phyloP scores from a whole-genome alignment of 1,284 basidiomycete species.

The Xerocomus nothofagi region DNA sequence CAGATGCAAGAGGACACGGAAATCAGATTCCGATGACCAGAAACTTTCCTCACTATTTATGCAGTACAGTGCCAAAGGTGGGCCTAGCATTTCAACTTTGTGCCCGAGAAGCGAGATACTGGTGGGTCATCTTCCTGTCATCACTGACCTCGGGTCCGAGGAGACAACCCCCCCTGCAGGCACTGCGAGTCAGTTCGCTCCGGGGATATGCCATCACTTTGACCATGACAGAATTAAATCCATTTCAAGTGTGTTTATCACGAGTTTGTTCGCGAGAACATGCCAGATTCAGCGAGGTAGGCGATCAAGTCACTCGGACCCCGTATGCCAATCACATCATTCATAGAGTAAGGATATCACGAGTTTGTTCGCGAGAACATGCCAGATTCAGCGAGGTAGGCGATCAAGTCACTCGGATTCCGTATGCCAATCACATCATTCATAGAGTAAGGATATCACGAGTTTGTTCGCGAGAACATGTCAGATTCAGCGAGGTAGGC shows the following conservation, averaged over 20 bases:
- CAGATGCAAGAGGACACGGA: no score
- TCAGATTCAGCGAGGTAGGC: constrained; percentile 88
- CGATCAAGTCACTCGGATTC: constrained; percentile 88
- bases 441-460: constrained; percentile 69
- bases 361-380: constrained; percentile 84
- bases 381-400: constrained; percentile 88
- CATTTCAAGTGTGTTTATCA: constrained; percentile 93
- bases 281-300: constrained; percentile 85
- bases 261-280: constrained; percentile 86
- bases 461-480: constrained; percentile 85
- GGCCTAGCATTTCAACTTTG: constrained; percentile 77
- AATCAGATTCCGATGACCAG: no score
- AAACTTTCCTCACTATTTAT: no score
- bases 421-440: constrained; percentile 86
- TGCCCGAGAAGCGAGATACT: constrained; percentile 89
- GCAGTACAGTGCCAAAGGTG: no score
- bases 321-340: constrained; percentile 88
- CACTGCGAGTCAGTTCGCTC: constrained; percentile 57
- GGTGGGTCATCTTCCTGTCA: constrained; percentile 93
- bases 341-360: constrained; percentile 67
- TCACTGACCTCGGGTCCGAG: constrained; percentile 94
- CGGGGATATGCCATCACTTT: not conserved
- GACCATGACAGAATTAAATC: constrained; percentile 81
- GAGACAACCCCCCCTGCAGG: constrained; percentile 81
- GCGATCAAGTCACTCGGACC: constrained; percentile 89